Percentiles rank a stretch among this genome's conserved stretches.
Evolutionary conservation across 2,329 filamentous ascomycete genomes (phyloP).

Genomic region (Aspergillus hiratsukae): DNA sequence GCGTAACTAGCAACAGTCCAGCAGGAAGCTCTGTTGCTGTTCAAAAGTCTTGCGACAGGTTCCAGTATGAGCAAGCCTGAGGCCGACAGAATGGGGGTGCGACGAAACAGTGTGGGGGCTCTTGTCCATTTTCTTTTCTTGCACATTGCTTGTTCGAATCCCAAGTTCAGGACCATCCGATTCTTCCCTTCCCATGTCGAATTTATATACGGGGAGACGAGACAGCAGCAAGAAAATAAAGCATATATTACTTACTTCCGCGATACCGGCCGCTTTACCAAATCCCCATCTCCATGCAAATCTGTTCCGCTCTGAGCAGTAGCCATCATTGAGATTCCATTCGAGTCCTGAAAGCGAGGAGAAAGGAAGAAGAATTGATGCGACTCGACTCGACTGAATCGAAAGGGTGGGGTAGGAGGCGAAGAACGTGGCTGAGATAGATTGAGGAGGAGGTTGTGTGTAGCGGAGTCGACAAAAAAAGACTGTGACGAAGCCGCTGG

Average conservation of each 20-base stretch:
- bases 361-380: not conserved
- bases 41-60: too few relatives aligned
- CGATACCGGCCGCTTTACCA: constrained; percentile 55
- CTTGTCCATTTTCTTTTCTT: not conserved
- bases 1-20: too few relatives aligned
- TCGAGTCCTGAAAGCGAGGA: constrained; percentile 17
- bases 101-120: too few relatives aligned
- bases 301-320: constrained; percentile 45
- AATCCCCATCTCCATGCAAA: constrained; percentile 51
- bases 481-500: constrained; percentile 17
- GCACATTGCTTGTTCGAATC: not conserved
- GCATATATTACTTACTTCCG: constrained; percentile 49
- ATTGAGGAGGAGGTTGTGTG: constrained; percentile 5
- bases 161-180: not conserved
- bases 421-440: constrained; percentile 1
- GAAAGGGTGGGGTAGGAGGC: constrained; percentile 1
- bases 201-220: not conserved
- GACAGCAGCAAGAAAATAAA: constrained; percentile 3
- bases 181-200: not conserved
- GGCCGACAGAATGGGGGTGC: too few relatives aligned
- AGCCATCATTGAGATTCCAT: constrained; percentile 41
- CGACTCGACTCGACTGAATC: constrained; percentile 3
- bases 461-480: constrained; percentile 17
- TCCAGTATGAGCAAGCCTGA: too few relatives aligned
- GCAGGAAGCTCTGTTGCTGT: too few relatives aligned